Evolutionary conservation across 2,329 filamentous ascomycete species (phyloP).

Genomic region (Alternaria ventricosa): DNA sequence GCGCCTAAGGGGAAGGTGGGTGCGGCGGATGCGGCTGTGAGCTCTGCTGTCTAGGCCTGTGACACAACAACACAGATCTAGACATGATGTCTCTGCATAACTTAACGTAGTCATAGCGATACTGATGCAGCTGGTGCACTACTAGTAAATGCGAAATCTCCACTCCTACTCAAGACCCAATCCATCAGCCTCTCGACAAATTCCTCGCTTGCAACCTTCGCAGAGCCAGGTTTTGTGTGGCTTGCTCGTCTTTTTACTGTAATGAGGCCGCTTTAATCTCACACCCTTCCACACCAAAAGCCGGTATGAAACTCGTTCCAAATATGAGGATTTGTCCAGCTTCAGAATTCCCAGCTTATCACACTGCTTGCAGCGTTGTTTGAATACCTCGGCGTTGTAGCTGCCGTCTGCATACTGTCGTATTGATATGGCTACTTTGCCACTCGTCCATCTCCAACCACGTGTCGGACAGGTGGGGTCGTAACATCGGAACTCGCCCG

Average conservation of each 20-base stretch:
- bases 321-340: background rate
- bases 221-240: background rate
- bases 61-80: no score
- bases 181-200: background rate
- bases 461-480: background rate
- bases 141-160: no score
- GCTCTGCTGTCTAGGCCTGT: background rate
- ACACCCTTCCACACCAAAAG: background rate
- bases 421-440: background rate
- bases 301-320: background rate
- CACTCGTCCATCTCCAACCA: background rate
- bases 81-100: no score
- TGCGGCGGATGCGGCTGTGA: background rate
- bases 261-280: background rate
- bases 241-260: background rate
- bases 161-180: no score
- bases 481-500: background rate
- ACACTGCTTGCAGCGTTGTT: background rate
- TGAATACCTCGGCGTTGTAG: background rate
- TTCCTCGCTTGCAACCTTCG: background rate
- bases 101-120: no score
- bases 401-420: background rate
- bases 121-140: no score
- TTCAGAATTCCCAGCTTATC: background rate
- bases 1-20: slow-evolving; percentile 18